phyloP scores from a whole-genome alignment of 345 rosid species.

The Brassica nigra region DNA sequence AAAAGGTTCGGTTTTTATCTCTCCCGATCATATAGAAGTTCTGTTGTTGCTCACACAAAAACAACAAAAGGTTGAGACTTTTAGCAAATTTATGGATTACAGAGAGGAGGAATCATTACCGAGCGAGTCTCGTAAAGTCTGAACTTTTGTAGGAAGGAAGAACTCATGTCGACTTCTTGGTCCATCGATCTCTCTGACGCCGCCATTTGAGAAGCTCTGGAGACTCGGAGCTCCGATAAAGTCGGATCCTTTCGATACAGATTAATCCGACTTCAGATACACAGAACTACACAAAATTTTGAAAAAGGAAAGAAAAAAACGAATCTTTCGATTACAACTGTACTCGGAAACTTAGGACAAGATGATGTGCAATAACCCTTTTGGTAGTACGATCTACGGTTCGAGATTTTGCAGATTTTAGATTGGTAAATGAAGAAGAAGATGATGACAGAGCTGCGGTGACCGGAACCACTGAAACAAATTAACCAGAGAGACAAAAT shows the following conservation, averaged over 20 bases:
- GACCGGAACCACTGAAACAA: constrained; percentile 45
- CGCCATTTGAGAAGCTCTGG: constrained; percentile 34
- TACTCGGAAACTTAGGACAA: constrained; percentile 8
- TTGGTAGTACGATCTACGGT: not conserved
- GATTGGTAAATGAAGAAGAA: constrained; percentile 29
- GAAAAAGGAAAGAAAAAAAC: not conserved
- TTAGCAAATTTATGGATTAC: constrained; percentile 1
- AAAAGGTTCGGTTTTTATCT: constrained; percentile 62
- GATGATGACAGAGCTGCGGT: constrained; percentile 43
- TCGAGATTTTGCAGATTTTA: constrained; percentile 16
- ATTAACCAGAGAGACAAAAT: not conserved
- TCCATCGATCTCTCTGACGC: constrained; percentile 43
- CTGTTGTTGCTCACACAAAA: constrained; percentile 42
- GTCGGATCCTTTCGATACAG: constrained; percentile 36
- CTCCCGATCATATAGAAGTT: constrained; percentile 86
- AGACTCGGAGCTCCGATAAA: constrained; percentile 47
- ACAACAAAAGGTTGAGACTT: not conserved
- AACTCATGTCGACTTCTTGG: constrained; percentile 33
- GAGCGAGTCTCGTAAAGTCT: constrained; percentile 83
- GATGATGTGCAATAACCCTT: not conserved
- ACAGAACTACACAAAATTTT: not conserved
- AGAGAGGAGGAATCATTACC: constrained; percentile 42
- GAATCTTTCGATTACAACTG: constrained; percentile 16
- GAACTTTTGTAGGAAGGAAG: constrained; percentile 74
- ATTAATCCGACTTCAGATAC: constrained; percentile 26